A percentile compares a stretch with the other conserved stretches of the same genome.
These are phyloP conservation scores for Centaurea solstitialis DNA, from an alignment of 129 eudicot species.

Conservation along the genomic window DNA sequence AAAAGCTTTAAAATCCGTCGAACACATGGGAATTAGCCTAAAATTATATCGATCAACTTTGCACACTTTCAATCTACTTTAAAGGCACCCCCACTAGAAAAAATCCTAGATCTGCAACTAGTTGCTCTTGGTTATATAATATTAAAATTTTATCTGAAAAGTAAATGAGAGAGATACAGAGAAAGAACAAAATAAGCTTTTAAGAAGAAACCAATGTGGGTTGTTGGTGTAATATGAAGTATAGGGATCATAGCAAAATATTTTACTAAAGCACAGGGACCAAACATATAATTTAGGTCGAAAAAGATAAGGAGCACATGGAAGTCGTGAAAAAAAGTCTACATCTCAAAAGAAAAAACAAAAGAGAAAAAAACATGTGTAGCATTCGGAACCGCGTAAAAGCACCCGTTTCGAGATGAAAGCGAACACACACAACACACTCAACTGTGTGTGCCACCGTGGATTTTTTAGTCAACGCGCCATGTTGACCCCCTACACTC, in stretches of 20 bases:
- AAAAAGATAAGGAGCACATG: background rate
- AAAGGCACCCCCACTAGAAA: too few relatives aligned
- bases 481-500: background rate
- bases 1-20: too few relatives aligned
- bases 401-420: background rate
- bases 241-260: background rate
- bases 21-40: too few relatives aligned
- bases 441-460: background rate
- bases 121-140: too few relatives aligned
- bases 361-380: background rate
- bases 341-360: background rate
- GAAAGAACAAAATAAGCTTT: too few relatives aligned
- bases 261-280: background rate
- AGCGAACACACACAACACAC: background rate
- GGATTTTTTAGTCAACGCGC: conserved; percentile 6
- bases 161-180: too few relatives aligned
- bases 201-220: too few relatives aligned
- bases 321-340: background rate
- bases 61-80: too few relatives aligned
- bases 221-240: background rate
- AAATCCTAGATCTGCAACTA: too few relatives aligned
- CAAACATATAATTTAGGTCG: background rate
- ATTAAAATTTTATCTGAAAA: too few relatives aligned
- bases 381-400: background rate
- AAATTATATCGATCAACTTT: too few relatives aligned